phyloP scores from a whole-genome alignment of 805 yeast species.

The Kodamaea fukazawae region DNA sequence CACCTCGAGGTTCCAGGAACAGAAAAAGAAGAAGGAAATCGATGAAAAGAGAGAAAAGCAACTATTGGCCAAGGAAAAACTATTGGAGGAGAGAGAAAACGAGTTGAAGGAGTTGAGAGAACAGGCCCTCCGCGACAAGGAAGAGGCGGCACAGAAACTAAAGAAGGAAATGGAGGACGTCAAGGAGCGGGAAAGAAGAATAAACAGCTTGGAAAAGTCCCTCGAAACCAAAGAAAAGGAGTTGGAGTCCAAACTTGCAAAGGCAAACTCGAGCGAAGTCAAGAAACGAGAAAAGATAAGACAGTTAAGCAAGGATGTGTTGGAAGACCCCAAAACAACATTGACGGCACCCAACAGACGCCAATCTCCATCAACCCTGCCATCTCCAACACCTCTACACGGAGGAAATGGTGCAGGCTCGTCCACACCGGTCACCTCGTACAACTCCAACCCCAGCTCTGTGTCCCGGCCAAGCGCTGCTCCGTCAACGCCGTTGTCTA shows the following conservation, averaged over 20 bases:
- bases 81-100: conserved; percentile 8
- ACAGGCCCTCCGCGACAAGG: neutral
- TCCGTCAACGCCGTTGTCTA: too few species aligned
- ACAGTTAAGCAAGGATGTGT: conserved; percentile 19
- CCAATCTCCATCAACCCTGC: conserved; percentile 8
- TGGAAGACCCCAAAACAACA: conserved; percentile 9
- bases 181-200: conserved; percentile 7
- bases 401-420: conserved; percentile 1
- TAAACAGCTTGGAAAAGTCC: conserved; percentile 9
- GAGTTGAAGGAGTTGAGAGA: conserved; percentile 6
- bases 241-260: conserved; percentile 4
- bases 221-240: conserved; percentile 9
- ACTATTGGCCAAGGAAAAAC: conserved; percentile 5
- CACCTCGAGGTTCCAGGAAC: neutral
- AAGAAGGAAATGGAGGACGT: conserved; percentile 4
- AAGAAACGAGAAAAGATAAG: conserved; percentile 18
- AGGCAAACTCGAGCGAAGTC: conserved; percentile 1
- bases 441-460: neutral
- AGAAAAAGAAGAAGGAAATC: conserved; percentile 6
- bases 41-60: conserved; percentile 5
- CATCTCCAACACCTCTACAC: conserved; percentile 3
- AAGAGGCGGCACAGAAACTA: conserved; percentile 3
- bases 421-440: neutral
- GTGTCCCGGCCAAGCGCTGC: too few species aligned
- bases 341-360: neutral